Base-by-base conservation (phyloP, 768 basidiomycete species). In the Termitomyces sp. region DNA sequence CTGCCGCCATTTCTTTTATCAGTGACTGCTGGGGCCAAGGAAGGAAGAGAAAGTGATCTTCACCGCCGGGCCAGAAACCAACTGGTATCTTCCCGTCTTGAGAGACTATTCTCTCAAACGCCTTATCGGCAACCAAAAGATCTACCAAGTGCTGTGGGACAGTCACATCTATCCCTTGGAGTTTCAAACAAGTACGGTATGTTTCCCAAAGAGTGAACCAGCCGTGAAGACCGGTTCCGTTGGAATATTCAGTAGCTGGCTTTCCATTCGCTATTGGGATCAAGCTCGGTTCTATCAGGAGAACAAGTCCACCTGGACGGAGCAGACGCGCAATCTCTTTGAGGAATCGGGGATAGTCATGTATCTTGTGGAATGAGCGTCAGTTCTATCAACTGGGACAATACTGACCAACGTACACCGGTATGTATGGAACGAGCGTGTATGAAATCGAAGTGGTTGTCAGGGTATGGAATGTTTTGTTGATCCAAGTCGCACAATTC, bases 401-500 rank as follows among this genome's bases (percentile, higher is more conserved):
- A n/a, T n/a, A n/a, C n/a, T n/a, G n/a, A n/a, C 25, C 69, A 35
- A 56, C 83, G 67, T 66, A 86, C 84, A 54, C 87, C 86, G 27
- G 78, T 81, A 63, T 87, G 84, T 66, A 88, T 77, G 35, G 78
- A 85, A 52, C 87, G 81, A 39, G 84, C 85, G 64, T 89, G 87
- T 44, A 89, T 77, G 61, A 89, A 72, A 66, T 89, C 84, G 61
- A 88, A 89, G 45, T 83, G 74, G 34, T 70, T 74, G 64, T 79
- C 78, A 21, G 81, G 81, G 65, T 87, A 89, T 14, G 87, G 87
- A 37, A 89, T 72, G 53, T 71, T 79, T 63, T 70, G 70, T 57
- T 80, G 74, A 67, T 86, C 82, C 57, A 88, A 72, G 66, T 89
- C 84, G 68, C 83, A 88, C 14, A 88, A 75, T 62, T 89, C 88